These are phyloP conservation scores for Cercophora samala DNA, from an alignment of 495 filamentous ascomycete species.

Conservation along the genomic window DNA sequence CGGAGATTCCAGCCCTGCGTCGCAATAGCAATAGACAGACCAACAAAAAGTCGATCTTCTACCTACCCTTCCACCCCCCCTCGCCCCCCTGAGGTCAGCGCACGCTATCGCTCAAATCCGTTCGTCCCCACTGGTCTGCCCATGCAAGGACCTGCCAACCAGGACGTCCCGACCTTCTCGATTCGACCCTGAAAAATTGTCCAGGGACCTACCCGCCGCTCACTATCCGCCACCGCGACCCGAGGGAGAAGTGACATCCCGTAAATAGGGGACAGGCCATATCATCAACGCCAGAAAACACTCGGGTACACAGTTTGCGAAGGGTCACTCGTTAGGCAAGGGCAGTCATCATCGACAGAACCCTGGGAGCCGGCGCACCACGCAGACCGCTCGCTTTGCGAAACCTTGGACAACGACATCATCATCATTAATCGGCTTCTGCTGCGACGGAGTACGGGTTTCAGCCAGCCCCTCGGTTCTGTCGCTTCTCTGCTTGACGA, in stretches of 20 bases:
- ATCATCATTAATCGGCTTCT: not conserved
- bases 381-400: not conserved
- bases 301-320: not conserved
- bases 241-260: constrained; percentile 1
- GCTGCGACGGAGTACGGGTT: not conserved
- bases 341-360: not conserved
- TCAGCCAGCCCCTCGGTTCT: not conserved
- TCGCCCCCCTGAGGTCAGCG: not conserved
- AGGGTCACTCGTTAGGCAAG: not conserved
- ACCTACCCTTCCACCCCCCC: not conserved
- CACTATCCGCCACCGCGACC: constrained; percentile 8
- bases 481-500: not conserved
- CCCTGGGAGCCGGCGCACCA: constrained; percentile 3
- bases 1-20: constrained; percentile 2
- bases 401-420: too few species aligned
- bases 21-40: not conserved
- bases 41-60: not conserved
- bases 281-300: not conserved
- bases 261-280: constrained; percentile 8
- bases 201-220: constrained; percentile 5
- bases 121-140: constrained; percentile 5
- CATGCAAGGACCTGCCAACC: constrained; percentile 11
- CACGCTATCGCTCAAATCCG: constrained; percentile 1
- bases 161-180: constrained; percentile 6
- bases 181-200: constrained; percentile 3